These are phyloP conservation scores for Ophiostoma quercus DNA, from an alignment of 2,329 filamentous ascomycete species.

Conservation along the genomic window DNA sequence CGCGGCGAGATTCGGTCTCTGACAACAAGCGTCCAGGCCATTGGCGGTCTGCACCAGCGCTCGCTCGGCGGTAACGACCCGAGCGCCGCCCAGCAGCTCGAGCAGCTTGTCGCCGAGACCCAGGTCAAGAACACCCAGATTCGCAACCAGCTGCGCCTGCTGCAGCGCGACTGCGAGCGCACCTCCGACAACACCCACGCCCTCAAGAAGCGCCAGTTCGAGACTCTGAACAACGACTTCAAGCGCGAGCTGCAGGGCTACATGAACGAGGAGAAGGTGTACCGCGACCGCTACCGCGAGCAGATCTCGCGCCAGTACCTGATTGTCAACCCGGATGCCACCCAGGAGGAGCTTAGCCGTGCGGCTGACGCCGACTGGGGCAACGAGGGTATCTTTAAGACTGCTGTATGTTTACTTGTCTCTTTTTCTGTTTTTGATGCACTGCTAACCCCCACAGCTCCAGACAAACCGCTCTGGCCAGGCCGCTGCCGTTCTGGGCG, in stretches of 20 bases:
- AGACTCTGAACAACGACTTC: conserved; percentile 66
- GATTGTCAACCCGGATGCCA: conserved; percentile 77
- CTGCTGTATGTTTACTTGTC: conserved; percentile 56
- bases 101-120: conserved; percentile 63
- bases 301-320: conserved; percentile 75
- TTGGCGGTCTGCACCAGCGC: conserved; percentile 66
- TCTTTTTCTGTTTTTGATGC: background rate
- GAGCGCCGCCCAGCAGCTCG: conserved; percentile 52
- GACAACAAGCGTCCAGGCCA: conserved; percentile 60
- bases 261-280: conserved; percentile 64
- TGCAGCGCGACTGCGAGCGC: conserved; percentile 65
- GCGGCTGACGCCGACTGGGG: conserved; percentile 68
- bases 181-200: conserved; percentile 55
- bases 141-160: conserved; percentile 70
- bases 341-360: conserved; percentile 63
- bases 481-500: conserved; percentile 67
- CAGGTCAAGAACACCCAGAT: conserved; percentile 69
- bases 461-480: conserved; percentile 69
- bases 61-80: conserved; percentile 61
- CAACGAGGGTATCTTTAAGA: conserved; percentile 75
- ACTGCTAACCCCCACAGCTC: conserved; percentile 46
- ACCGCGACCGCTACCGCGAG: conserved; percentile 66
- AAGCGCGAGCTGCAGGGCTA: conserved; percentile 66
- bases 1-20: conserved; percentile 64
- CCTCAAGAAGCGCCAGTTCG: conserved; percentile 65